These are phyloP conservation scores for Diaporthe capsici DNA, from an alignment of 2,329 filamentous ascomycete genomes.

Conservation along the genomic window DNA sequence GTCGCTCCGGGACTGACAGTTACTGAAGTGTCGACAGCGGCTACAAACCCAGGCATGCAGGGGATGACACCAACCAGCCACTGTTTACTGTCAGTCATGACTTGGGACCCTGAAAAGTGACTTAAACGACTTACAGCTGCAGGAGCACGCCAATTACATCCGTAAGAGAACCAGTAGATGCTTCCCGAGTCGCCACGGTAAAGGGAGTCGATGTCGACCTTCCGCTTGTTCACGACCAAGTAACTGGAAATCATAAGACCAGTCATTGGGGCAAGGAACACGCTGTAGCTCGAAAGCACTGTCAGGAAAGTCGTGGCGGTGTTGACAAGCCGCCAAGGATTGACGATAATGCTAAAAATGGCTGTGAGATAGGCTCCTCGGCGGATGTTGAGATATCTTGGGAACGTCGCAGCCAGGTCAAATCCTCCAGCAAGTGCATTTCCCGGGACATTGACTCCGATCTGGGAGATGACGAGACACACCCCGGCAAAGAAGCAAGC, in stretches of 20 bases:
- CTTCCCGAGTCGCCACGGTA: constrained; percentile 50
- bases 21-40: constrained; percentile 53
- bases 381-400: constrained; percentile 55
- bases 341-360: constrained; percentile 53
- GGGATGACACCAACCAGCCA: constrained; percentile 58
- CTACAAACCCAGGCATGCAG: constrained; percentile 59
- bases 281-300: constrained; percentile 54
- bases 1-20: constrained; percentile 53
- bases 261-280: constrained; percentile 57
- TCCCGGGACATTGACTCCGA: constrained; percentile 55
- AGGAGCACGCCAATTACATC: constrained; percentile 57
- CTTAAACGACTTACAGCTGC: constrained; percentile 52
- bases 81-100: constrained; percentile 44
- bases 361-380: constrained; percentile 55
- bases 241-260: constrained; percentile 57
- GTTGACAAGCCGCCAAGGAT: constrained; percentile 56
- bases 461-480: constrained; percentile 53
- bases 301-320: constrained; percentile 54
- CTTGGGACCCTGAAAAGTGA: background rate
- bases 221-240: constrained; percentile 50
- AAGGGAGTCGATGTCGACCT: constrained; percentile 54
- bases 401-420: constrained; percentile 56
- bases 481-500: constrained; percentile 56
- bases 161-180: constrained; percentile 58
- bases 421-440: constrained; percentile 57